These are phyloP conservation scores for Macrophomina phaseolina DNA, from an alignment of 2,329 filamentous ascomycete genomes.

Conservation along the genomic window DNA sequence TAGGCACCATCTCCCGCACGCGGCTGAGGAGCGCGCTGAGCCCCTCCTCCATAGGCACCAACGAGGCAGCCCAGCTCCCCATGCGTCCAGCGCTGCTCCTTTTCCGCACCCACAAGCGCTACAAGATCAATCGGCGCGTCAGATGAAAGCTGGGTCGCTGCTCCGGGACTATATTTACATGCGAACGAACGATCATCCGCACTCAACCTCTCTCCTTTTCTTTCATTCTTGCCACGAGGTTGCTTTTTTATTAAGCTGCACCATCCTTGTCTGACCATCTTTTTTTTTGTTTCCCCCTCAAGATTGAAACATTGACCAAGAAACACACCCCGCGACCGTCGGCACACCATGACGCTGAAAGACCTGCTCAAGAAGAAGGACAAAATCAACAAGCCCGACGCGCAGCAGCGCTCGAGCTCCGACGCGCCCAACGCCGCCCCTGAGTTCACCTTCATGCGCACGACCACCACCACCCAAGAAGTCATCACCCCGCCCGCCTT, in stretches of 20 bases:
- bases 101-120: conserved; percentile 17
- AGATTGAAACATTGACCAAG: background rate
- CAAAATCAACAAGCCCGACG: conserved; percentile 49
- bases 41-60: conserved; percentile 22
- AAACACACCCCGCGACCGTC: background rate
- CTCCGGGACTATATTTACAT: background rate
- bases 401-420: conserved; percentile 30
- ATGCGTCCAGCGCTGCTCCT: conserved; percentile 13
- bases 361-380: conserved; percentile 69
- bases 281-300: background rate
- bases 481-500: conserved; percentile 72
- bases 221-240: too few species aligned
- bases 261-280: conserved; percentile 1
- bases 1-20: conserved; percentile 19
- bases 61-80: background rate
- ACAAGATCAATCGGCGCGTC: conserved; percentile 26
- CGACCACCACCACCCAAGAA: conserved; percentile 82
- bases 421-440: conserved; percentile 32
- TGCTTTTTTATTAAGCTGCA: background rate
- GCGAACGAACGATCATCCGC: background rate
- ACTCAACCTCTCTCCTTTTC: too few species aligned
- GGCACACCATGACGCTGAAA: conserved; percentile 61
- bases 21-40: conserved; percentile 20
- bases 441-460: conserved; percentile 78
- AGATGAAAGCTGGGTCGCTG: conserved; percentile 8